Evolutionary conservation across 1,139 yeast species (phyloP), one percentile per base, ranked within the genome.

Genomic region (Suhomyces panamericanus): DNA sequence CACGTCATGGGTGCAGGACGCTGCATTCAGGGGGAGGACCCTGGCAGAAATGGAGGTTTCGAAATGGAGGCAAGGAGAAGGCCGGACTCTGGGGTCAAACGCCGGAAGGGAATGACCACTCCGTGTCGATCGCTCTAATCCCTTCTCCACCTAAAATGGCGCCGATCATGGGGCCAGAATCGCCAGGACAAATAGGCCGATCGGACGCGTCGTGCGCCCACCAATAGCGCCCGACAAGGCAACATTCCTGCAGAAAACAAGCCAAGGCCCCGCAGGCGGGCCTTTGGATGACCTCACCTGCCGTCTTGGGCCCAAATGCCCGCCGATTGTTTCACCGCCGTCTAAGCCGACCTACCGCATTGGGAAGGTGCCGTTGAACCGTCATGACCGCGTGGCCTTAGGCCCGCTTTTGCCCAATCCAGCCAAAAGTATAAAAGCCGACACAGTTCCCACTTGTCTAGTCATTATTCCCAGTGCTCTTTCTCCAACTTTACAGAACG

Each of bases 391-490:
- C 30, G 22, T 30, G 26, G 12, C 34, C 22, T 20, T 13, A 16
- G 22, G 40, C 24, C 40, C 40, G 40, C 40, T 31, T 17, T 28
- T 24, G 17, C 32, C 38, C 32, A 26, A 20, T 11, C n/a, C 39
- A 38, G 43, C 31, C 41, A 36, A 39, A 36, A 39, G 32, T 39
- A 36, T 35, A 43, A 39, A 39, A 43, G 37, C 39, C 39, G 39
- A 42, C 30, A 26, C 11, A 22, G 8, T 29, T 10, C 30, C 38
- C 38, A 26, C 32, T 20, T 10, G 5, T 22, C 17, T 22, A 8
- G 14, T 20, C 24, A 20, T 20, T 20, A 20, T 6, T 20, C 24
- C 24, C 24, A 20, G 9, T 20, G 24, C 6, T 20, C 24, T 5
- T 20, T 20, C 24, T 7, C 7, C 24, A 20, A 20, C 24, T 8